Percentiles rank a stretch among this genome's conserved stretches.
These are phyloP conservation scores for Microdochium bolleyi DNA, from an alignment of 2,329 filamentous ascomycete species.

Conservation along the genomic window DNA sequence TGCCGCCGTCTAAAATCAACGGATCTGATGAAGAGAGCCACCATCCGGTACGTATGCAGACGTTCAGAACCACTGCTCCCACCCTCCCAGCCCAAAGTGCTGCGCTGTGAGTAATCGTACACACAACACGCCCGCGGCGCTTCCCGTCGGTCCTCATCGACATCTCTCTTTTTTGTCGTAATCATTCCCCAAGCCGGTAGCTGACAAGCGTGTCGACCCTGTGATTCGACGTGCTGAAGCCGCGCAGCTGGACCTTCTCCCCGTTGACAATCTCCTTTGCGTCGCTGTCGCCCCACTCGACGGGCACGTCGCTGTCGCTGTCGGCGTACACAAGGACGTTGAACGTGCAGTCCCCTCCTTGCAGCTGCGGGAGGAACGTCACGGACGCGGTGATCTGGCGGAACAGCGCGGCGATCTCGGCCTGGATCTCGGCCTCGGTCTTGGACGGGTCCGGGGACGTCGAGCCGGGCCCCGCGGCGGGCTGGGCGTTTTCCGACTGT, in stretches of 20 bases:
- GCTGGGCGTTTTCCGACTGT: conserved; percentile 26
- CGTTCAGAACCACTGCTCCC: too few species aligned
- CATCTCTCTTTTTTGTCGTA: not conserved
- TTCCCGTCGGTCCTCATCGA: not conserved
- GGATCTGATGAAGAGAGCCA: too few species aligned
- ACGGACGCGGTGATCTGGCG: conserved; percentile 96
- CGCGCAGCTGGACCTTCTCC: conserved; percentile 89
- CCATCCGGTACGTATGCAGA: too few species aligned
- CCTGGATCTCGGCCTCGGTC: conserved; percentile 87
- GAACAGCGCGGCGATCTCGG: conserved; percentile 94
- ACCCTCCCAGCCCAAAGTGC: too few species aligned
- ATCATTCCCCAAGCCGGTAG: conserved; percentile 59
- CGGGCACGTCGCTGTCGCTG: conserved; percentile 89
- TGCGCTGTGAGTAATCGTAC: too few species aligned
- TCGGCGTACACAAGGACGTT: conserved; percentile 98
- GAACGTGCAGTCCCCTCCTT: conserved; percentile 85
- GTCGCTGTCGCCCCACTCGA: conserved; percentile 98
- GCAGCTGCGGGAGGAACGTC: conserved; percentile 89
- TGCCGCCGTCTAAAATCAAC: too few species aligned
- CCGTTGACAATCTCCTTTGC: conserved; percentile 93
- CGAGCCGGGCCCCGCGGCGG: conserved; percentile 4
- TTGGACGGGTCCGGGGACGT: conserved; percentile 53
- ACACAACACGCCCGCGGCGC: too few species aligned
- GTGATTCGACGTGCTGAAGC: conserved; percentile 93
- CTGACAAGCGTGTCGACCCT: conserved; percentile 92